phyloP scores from a whole-genome alignment of 495 filamentous ascomycete genomes.

The Penicillium canariense region DNA sequence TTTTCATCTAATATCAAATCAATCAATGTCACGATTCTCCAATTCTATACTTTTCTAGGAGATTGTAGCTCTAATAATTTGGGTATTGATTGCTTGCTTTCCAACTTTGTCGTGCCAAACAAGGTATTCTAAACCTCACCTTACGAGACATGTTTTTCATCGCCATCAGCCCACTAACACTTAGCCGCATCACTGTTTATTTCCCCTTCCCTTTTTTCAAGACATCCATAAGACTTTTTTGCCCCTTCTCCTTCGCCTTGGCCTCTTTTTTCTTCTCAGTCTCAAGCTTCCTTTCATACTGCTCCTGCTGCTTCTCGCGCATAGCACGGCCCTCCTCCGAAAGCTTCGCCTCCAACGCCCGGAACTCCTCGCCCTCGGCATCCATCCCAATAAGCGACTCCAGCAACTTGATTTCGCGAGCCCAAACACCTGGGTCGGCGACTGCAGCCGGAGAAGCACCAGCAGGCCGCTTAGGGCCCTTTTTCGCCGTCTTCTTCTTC shows the following conservation, averaged over 20 bases:
- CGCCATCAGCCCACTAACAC: background rate
- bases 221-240: constrained; percentile 46
- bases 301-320: constrained; percentile 69
- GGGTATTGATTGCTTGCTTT: no score
- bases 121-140: no score
- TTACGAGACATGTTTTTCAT: no score
- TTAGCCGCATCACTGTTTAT: background rate
- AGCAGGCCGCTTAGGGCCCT: constrained; percentile 24
- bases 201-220: constrained; percentile 26
- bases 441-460: constrained; percentile 32
- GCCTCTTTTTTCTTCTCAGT: constrained; percentile 56
- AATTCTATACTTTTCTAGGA: background rate
- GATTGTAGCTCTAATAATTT: background rate
- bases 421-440: constrained; percentile 76
- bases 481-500: constrained; percentile 24
- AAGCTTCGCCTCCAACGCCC: constrained; percentile 57
- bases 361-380: constrained; percentile 66
- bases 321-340: constrained; percentile 66
- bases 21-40: constrained; percentile 1
- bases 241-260: constrained; percentile 36
- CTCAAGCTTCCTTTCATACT: constrained; percentile 67
- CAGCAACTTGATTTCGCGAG: constrained; percentile 81
- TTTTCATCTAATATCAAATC: background rate
- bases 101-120: no score
- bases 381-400: constrained; percentile 86